Base-by-base conservation (phyloP, 2,329 filamentous ascomycete species). In the Alternaria ventricosa region DNA sequence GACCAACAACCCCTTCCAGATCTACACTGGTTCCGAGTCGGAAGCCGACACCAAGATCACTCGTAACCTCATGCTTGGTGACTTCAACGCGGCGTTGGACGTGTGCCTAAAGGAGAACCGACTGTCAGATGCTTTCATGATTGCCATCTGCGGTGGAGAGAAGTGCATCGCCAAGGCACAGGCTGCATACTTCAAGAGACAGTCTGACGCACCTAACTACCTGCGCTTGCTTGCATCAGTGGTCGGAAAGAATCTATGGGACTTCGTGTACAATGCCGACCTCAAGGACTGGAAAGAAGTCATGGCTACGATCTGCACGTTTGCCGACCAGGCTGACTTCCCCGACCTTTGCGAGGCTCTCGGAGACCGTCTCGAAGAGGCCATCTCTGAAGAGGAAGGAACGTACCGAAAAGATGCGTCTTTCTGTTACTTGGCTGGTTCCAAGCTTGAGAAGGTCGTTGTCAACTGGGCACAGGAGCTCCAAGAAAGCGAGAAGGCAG, bases 361-460 rank as follows among this genome's bases (percentile, higher is more conserved):
- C 22, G 96, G 96, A 71, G 96, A 99, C 79, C 89, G 96, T 28
- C 88, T 99, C 44, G 87, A 92, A 67, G 95, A 97, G 75, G 83
- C 87, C 23, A 82, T 87, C 50, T 82, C 84, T 51, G 78, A 78
- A 9, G 87, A 90, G 43, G 78, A 82, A 63, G 81, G 82, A 53
- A 79, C 77, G 8, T 80, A 83, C 55, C 88, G 93, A 66, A 95
- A 97, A 79, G 93, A 99, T 80, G 96, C 96, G 33, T 94, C 93
- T 1, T 97, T 99, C 87, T 99, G 96, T 82, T 99, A 94, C 81
- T 84, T 99, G 65, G 94, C 95, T 47, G 95, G 96, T 63, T 97
- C 95, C 18, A 98, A 97, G 83, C 86, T 99, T 5, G 95, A 99
- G 81, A 99, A 99, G 87, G 95, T 98, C 23, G 92, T 98, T 49